Conservation (phyloP, 371 early-diverging fungal species). For the Syncephalastrum monosporum region DNA sequence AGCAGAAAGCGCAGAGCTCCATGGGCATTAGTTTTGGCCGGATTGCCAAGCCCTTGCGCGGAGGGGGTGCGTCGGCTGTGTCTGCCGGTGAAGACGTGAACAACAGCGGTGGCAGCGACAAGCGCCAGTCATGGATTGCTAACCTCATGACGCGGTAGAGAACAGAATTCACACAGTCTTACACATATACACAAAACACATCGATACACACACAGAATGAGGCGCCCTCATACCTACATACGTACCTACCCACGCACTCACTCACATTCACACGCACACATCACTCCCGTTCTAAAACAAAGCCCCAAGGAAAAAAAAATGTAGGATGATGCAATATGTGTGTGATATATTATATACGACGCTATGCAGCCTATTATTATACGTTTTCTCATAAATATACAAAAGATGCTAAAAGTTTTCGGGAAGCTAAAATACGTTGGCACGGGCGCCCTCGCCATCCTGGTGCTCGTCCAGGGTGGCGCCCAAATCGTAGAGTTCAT, state of each 20-base stretch:
- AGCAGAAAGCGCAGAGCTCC: slow-evolving; percentile 44
- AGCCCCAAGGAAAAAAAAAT: no score
- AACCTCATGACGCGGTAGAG: slow-evolving; percentile 39
- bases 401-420: no score
- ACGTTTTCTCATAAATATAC: no score
- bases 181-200: slow-evolving; percentile 6
- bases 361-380: no score
- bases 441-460: background rate
- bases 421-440: background rate
- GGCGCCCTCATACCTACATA: no score
- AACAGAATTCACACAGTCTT: background rate
- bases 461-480: slow-evolving; percentile 5
- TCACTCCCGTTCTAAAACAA: no score
- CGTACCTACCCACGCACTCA: no score
- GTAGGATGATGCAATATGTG: no score
- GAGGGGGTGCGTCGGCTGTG: slow-evolving; percentile 52
- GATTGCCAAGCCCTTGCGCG: slow-evolving; percentile 91
- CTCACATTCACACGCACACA: no score
- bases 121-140: slow-evolving; percentile 42
- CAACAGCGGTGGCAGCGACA: slow-evolving; percentile 33
- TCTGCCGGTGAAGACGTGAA: slow-evolving; percentile 15
- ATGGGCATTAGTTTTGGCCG: slow-evolving; percentile 73
- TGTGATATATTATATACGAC: no score
- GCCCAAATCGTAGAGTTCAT: slow-evolving; percentile 28
- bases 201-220: no score